Evolutionary conservation across 495 filamentous ascomycete species (phyloP), one percentile per base, ranked within the genome.

Genomic region (Lasiosphaeria hispida): DNA sequence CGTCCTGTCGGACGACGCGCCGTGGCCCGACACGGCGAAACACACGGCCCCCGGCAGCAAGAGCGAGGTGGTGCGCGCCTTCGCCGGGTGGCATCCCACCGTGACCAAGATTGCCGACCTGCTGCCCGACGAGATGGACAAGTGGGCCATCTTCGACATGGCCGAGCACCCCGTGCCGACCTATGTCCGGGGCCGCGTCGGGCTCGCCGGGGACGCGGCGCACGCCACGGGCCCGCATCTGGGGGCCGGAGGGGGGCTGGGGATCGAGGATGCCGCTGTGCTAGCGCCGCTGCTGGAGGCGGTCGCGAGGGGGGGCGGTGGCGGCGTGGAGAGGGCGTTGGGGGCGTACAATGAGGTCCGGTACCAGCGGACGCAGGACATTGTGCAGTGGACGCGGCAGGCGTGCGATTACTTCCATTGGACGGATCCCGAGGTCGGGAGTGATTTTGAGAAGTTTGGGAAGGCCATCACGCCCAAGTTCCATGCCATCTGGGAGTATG

Each of bases 141-240:
- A 79, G 54, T 84, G 81, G 81, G 81, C 65, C 0, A 71, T 85
- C 6, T 85, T 84, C 52, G 82, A 85, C 55, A 75, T 73, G 63
- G 63, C 55, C 1, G 73, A 79, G 4, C 55, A 73, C 13, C 81
- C 80, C 1, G 72, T 70, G 0, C 65, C 71, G 5, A 36, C 45
- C 1, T 85, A 80, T 54, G 18, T 59, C 15, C 47, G 47, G 1
- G 79, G 75, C 0, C 58, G 68, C 11, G 62, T 82, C 1, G 77
- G 75, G 39, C 43, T 84, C 18, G 78, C 80, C 0, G 80, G 81
- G 0, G 80, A 83, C 42, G 75, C 73, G 7, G 72, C 73, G 1
- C 70, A 72, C 14, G 70, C 75, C 7, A 58, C 66, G 5, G 69
- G 71, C 0, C 82, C 76, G 51, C 75, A 78, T 42, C 74, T 84